Conservation (phyloP, 1,284 basidiomycete genomes). For the Chondrostereum purpureum region DNA sequence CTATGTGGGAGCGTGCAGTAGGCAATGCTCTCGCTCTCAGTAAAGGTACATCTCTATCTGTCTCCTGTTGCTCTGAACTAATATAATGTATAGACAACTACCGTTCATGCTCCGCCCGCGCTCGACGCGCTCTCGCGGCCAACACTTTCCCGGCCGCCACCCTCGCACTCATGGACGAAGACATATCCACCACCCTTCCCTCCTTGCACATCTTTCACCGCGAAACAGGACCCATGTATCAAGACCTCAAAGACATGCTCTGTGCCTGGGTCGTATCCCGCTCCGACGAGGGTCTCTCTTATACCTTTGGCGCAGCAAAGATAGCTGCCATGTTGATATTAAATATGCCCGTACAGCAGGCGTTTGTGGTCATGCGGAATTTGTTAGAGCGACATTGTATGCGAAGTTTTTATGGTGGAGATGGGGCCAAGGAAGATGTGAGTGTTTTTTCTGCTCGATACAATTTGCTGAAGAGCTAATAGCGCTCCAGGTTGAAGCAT, state of each 20-base stretch:
- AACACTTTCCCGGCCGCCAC: constrained; percentile 72
- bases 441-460: constrained; percentile 25
- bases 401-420: constrained; percentile 78
- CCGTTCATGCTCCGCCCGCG: constrained; percentile 65
- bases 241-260: constrained; percentile 82
- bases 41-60: constrained; percentile 53
- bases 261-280: constrained; percentile 90
- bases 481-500: constrained; percentile 71
- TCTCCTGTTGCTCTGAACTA: constrained; percentile 2
- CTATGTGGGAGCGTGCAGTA: constrained; percentile 83
- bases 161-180: constrained; percentile 71
- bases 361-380: constrained; percentile 86
- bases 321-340: constrained; percentile 88
- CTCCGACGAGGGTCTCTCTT: constrained; percentile 82
- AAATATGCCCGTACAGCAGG: constrained; percentile 75
- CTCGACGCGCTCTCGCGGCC: constrained; percentile 63
- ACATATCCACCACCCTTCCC: constrained; percentile 79
- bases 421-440: constrained; percentile 71
- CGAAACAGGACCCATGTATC: constrained; percentile 74
- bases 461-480: constrained; percentile 21
- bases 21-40: constrained; percentile 86
- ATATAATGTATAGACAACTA: constrained; percentile 58
- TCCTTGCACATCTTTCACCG: constrained; percentile 83
- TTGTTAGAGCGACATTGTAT: constrained; percentile 82
- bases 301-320: constrained; percentile 62